phyloP scores from a whole-genome alignment of 257 asterid genomes.

The Misopates orontium region DNA sequence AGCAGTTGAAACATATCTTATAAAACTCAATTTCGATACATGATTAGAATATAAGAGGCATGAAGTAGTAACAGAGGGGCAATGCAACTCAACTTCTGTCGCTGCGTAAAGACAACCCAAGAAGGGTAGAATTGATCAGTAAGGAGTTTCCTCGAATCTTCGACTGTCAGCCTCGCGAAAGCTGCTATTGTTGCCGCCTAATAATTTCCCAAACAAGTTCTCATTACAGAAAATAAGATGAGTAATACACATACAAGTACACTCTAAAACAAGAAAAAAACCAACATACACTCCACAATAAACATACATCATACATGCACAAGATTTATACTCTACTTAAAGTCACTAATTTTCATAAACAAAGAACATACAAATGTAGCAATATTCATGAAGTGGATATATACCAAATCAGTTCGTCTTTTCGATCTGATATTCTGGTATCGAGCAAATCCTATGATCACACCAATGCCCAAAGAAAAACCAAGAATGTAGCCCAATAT shows the following conservation, averaged over 20 bases:
- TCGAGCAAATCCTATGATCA: conserved; percentile 70
- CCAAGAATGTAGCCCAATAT: conserved; percentile 62
- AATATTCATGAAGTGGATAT: neutral
- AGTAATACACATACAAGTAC: neutral
- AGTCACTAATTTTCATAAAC: no score
- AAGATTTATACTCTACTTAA: no score
- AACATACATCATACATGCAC: neutral
- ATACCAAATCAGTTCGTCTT: conserved; percentile 66
- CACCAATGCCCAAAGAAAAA: conserved; percentile 61
- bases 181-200: conserved; percentile 81
- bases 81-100: conserved; percentile 76
- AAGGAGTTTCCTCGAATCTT: conserved; percentile 78
- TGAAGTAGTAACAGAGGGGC: no score
- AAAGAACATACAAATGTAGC: no score
- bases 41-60: no score
- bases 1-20: no score
- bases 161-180: conserved; percentile 79
- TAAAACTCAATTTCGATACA: no score
- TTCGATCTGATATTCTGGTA: conserved; percentile 73
- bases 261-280: neutral
- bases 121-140: conserved; percentile 79
- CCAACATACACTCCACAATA: neutral
- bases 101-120: conserved; percentile 82
- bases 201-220: neutral
- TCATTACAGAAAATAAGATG: neutral